Percentiles rank a stretch among this genome's conserved stretches.
These are phyloP conservation scores for Penicillium vulpinum DNA, from an alignment of 2,329 filamentous ascomycete genomes.

Conservation along the genomic window DNA sequence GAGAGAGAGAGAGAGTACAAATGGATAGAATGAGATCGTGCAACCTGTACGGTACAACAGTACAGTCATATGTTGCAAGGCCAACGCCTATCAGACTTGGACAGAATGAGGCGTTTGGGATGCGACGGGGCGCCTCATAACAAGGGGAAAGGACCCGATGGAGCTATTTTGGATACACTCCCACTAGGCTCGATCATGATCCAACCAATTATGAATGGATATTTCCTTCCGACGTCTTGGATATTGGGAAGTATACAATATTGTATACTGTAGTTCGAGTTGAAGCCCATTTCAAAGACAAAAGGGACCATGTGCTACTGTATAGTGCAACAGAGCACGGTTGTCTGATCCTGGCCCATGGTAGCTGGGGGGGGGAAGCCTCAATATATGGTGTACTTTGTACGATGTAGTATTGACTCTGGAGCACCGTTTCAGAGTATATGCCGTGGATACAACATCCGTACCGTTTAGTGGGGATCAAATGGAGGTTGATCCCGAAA, in stretches of 20 bases:
- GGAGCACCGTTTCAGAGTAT: neutral
- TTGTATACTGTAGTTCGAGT: neutral
- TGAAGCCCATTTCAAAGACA: neutral
- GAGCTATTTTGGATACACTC: conserved; percentile 19
- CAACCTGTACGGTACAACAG: neutral
- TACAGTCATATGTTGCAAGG: conserved; percentile 4
- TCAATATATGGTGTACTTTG: neutral
- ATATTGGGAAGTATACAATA: neutral
- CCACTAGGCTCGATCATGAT: conserved; percentile 28
- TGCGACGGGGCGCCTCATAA: conserved; percentile 8
- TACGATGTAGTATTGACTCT: neutral
- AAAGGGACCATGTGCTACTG: neutral
- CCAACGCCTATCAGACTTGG: neutral
- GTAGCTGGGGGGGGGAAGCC: no score
- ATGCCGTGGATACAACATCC: neutral
- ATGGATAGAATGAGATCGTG: neutral
- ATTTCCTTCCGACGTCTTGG: neutral
- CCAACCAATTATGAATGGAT: conserved; percentile 13
- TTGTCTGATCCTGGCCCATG: neutral
- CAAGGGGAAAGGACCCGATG: conserved; percentile 8
- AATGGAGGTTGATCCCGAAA: neutral
- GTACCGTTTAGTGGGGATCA: neutral
- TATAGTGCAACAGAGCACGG: neutral
- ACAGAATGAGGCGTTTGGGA: conserved; percentile 2
- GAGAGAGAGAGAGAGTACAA: no score